These are phyloP conservation scores for Penicillium parvum DNA, from an alignment of 495 filamentous ascomycete genomes.

Conservation along the genomic window DNA sequence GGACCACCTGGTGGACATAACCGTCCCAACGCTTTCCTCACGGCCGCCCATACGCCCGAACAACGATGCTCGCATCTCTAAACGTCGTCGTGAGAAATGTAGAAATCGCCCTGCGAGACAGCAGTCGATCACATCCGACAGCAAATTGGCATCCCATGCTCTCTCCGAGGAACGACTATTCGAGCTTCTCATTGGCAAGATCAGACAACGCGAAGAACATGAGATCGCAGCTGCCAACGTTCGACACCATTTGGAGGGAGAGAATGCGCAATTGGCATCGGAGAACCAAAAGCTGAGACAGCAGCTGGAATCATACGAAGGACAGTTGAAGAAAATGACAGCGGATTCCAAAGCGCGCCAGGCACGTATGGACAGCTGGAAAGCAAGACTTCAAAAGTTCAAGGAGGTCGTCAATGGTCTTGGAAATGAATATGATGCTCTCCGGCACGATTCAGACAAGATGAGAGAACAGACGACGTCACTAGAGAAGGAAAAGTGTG, in stretches of 20 bases:
- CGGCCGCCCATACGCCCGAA: neutral
- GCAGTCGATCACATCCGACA: neutral
- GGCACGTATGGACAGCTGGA: conserved; percentile 30
- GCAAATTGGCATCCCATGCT: conserved; percentile 2
- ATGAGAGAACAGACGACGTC: conserved; percentile 16
- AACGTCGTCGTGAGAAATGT: conserved; percentile 12
- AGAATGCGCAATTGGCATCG: conserved; percentile 18
- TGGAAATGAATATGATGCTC: conserved; percentile 28
- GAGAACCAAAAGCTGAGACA: conserved; percentile 27
- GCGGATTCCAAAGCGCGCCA: conserved; percentile 15
- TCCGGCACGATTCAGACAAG: conserved; percentile 25
- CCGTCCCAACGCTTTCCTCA: neutral
- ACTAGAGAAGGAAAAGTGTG: conserved; percentile 25
- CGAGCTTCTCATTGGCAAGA: conserved; percentile 31
- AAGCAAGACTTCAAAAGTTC: conserved; percentile 28
- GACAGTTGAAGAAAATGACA: conserved; percentile 16
- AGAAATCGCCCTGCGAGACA: conserved; percentile 3
- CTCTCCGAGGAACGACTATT: conserved; percentile 35
- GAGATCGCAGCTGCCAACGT: conserved; percentile 20
- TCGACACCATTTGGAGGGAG: conserved; percentile 23
- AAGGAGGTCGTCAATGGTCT: conserved; percentile 35
- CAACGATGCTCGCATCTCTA: conserved; percentile 10
- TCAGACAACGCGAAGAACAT: conserved; percentile 35
- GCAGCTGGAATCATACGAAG: conserved; percentile 8
- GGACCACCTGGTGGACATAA: neutral